Conservation (phyloP, 768 basidiomycete species). For the Tephrocybe sp. region DNA sequence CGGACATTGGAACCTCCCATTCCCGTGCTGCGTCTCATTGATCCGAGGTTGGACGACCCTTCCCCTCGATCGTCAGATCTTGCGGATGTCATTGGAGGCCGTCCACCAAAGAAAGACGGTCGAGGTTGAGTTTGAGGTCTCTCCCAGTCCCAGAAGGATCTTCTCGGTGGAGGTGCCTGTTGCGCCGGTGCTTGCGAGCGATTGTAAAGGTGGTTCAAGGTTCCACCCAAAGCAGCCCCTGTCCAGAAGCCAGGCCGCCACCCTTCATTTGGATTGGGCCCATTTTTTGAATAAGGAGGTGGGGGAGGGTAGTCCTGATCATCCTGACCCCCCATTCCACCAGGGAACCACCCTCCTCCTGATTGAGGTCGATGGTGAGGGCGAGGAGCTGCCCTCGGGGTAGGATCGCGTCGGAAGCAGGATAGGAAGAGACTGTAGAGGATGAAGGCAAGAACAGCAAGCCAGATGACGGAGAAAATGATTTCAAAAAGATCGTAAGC, state of each 20-base stretch:
- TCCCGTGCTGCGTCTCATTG: conserved; percentile 75
- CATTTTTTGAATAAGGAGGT: conserved; percentile 56
- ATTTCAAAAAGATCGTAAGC: conserved; percentile 46
- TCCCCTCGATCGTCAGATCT: conserved; percentile 56
- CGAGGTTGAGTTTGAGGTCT: conserved; percentile 30
- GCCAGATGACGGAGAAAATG: conserved; percentile 58
- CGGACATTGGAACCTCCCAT: conserved; percentile 76
- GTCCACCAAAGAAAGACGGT: conserved; percentile 27
- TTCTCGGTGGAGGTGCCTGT: conserved; percentile 15
- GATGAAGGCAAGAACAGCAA: conserved; percentile 47
- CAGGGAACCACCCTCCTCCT: conserved; percentile 54
- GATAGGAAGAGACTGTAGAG: conserved; percentile 58
- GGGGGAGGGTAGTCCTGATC: conserved; percentile 43
- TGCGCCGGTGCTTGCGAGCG: conserved; percentile 19
- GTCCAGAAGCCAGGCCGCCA: conserved; percentile 85
- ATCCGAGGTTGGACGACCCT: conserved; percentile 65
- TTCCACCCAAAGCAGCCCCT: conserved; percentile 71
- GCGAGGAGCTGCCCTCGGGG: conserved; percentile 29
- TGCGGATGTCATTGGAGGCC: conserved; percentile 21
- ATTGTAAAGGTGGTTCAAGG: conserved; percentile 59
- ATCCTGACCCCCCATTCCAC: conserved; percentile 39
- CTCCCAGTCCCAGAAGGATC: conserved; percentile 59
- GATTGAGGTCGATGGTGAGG: conserved; percentile 35
- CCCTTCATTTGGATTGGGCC: conserved; percentile 24
- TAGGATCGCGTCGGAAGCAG: conserved; percentile 38